phyloP scores from a whole-genome alignment of 345 rosid genomes.

The Angophora floribunda region DNA sequence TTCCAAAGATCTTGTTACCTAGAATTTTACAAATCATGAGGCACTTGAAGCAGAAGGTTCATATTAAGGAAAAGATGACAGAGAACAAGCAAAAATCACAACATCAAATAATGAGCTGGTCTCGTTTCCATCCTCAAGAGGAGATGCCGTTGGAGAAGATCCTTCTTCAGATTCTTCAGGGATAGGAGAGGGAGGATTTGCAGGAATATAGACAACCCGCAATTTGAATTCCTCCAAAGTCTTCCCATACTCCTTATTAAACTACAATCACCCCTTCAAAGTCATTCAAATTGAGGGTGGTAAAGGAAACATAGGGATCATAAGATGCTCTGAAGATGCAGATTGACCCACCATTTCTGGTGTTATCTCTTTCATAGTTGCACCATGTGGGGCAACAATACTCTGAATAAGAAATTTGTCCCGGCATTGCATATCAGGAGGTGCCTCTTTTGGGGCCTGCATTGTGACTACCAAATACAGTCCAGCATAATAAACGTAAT shows the following conservation, averaged over 20 bases:
- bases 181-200: constrained; percentile 85
- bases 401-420: constrained; percentile 90
- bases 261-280: constrained; percentile 28
- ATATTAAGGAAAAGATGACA: neutral
- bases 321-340: neutral
- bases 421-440: constrained; percentile 76
- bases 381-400: constrained; percentile 48
- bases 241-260: constrained; percentile 48
- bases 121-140: constrained; percentile 35
- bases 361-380: constrained; percentile 40
- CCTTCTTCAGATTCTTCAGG: constrained; percentile 95
- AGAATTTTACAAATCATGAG: constrained; percentile 1
- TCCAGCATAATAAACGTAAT: neutral
- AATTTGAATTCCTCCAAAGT: constrained; percentile 64
- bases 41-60: neutral
- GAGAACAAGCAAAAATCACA: constrained; percentile 15
- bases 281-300: neutral
- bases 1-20: constrained; percentile 58
- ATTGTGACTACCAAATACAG: constrained; percentile 50
- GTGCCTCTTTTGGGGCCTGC: constrained; percentile 90
- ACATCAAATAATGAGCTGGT: constrained; percentile 32
- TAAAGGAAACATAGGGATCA: neutral
- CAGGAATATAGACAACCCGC: constrained; percentile 70
- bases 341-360: constrained; percentile 47
- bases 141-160: constrained; percentile 50